Base-by-base conservation (phyloP, 495 filamentous ascomycete species). In the Penicillium pulvis region DNA sequence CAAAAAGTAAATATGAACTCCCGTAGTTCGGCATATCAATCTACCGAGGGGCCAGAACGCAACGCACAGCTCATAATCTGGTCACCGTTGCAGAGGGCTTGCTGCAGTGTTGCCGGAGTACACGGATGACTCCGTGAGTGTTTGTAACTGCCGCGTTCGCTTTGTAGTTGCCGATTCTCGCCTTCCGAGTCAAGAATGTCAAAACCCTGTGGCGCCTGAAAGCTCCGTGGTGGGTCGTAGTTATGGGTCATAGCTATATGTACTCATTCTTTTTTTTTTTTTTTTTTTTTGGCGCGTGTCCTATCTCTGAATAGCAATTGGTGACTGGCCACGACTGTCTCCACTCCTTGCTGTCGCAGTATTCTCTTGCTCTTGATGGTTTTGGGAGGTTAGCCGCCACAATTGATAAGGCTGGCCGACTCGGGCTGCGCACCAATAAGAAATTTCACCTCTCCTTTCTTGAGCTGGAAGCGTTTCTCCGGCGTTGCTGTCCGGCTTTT, bases 161-260 rank as follows among this genome's bases (percentile, higher is more conserved):
- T 28, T 14, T 57, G 23, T 31, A 57, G 47, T 10, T 45, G 52
- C 52, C 51, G 52, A 55, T 58, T 33, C 36, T 55, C 52, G 55
- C 56, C 51, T 6, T 49, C 17, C 24, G 19, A 50, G 26, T 33
- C 28, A 6, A 33, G 30, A n/a, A 41, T 23, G 42, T 24, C n/a
- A 59, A 51, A 54, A 46, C 41, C 56, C 49, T 58, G 42, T 41
- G 43, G 19, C 14, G 43, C 43, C 54, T 56, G 31, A 33, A 45
- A 56, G 46, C 17, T 44, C 60, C 47, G 48, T 28, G 4, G 60
- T 63, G 60, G 60, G 60, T 33, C 60, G 12, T 51, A 51, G 30
- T 28, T 51, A 51, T 35, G 60, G 60, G 60, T 33, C 60, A 14
- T 51, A 51, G 30, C 48, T 51, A 35, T 3, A 16, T 26, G 44